Evolutionary conservation across 805 yeast genomes (phyloP), one percentile per base, ranked within the genome.

Genomic region (Spathaspora passalidarum): DNA sequence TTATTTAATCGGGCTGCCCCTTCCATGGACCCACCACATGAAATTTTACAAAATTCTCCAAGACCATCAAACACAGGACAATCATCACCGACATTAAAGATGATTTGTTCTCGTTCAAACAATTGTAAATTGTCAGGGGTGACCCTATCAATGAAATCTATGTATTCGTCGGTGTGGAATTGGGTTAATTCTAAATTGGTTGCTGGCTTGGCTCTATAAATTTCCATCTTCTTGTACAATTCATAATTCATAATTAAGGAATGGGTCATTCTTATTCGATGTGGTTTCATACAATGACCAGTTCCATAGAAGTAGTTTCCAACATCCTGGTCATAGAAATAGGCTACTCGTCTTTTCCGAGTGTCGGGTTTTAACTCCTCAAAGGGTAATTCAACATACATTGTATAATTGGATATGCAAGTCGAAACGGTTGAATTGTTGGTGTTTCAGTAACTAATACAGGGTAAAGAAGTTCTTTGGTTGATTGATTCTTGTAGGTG

Each of bases 231-330:
- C 67, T 91, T 89, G 72, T 94, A 91, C 44, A 94, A 77, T 2
- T 97, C 98, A 66, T 94, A 94, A 69, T 92, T 91, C 96, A 94
- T 92, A 55, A 94, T 88, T 59, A 94, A 76, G 36, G 96, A 88
- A 66, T 94, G 98, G 8, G 98, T 96, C 96, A 94, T 91, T 80
- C 98, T 86, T 71, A 94, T 90, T 62, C 99, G 82, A 66, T 92
- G 98, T 21, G 99, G 99, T 65, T 94, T 94, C 99, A 94, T 94
- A 40, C 97, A 97, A 67, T 94, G 99, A 21, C 97, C 97, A 3
- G 97, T 94, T 44, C 98, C 98, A 62, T 94, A 94, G 39, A 97
- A 96, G 67, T 92, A 92, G 70, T 94, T 94, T 23, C 98, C 98
- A 39, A 94, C 96, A 65, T 92, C 99, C 26, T 96, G 72, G 44